Evolutionary conservation across 2,329 filamentous ascomycete species (phyloP).

Genomic region (Colletotrichum costaricense): DNA sequence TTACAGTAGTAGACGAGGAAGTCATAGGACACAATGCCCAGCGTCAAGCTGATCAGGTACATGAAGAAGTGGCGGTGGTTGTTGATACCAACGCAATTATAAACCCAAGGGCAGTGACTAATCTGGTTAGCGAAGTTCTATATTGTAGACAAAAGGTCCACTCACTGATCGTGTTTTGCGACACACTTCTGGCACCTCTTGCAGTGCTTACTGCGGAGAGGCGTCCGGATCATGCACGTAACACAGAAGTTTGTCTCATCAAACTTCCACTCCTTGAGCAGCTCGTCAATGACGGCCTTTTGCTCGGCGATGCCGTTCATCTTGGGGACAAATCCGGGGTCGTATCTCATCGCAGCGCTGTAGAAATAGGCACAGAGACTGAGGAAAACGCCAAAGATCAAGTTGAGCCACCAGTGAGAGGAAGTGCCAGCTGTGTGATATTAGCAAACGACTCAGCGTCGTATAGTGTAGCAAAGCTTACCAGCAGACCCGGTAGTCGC

Average conservation of each 20-base stretch:
- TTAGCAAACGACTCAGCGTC: constrained; percentile 42
- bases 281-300: constrained; percentile 87
- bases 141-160: constrained; percentile 37
- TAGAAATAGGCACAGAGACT: constrained; percentile 87
- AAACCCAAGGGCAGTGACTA: constrained; percentile 97
- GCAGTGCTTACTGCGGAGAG: constrained; percentile 95
- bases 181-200: constrained; percentile 91
- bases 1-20: constrained; percentile 79
- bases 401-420: constrained; percentile 78
- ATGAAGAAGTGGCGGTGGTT: constrained; percentile 96
- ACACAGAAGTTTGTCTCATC: constrained; percentile 96
- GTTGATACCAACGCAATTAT: constrained; percentile 95
- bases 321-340: constrained; percentile 95
- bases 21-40: constrained; percentile 80
- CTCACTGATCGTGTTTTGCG: constrained; percentile 96
- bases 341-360: constrained; percentile 82
- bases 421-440: constrained; percentile 69
- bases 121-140: not conserved
- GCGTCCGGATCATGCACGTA: constrained; percentile 92
- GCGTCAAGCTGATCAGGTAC: constrained; percentile 82
- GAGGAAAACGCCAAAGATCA: constrained; percentile 76
- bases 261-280: constrained; percentile 87
- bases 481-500: constrained; percentile 57
- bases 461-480: constrained; percentile 45
- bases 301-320: constrained; percentile 90